These are phyloP conservation scores for Mychonastes homosphaera DNA, from an alignment of 139 green algal species.

Conservation along the genomic window DNA sequence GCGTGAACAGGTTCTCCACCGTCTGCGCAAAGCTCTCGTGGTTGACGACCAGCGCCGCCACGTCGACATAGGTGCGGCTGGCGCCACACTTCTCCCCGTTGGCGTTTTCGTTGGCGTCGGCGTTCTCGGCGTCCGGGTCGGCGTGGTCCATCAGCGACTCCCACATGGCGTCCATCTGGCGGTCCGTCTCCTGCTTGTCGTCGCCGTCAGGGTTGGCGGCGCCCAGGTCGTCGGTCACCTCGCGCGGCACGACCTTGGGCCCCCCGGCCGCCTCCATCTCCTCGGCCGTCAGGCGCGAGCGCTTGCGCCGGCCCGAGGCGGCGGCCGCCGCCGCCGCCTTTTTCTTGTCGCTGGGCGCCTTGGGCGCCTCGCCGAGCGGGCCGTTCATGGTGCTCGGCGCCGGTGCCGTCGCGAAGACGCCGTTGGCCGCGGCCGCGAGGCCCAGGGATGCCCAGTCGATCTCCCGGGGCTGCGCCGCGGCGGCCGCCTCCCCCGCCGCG, in stretches of 20 bases:
- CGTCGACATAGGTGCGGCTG: neutral
- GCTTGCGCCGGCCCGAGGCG: no score
- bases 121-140: neutral
- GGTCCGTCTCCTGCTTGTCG: slow-evolving; percentile 53
- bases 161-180: slow-evolving; percentile 69
- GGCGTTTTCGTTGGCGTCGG: neutral
- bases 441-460: neutral
- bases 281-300: slow-evolving; percentile 11
- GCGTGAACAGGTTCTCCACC: slow-evolving; percentile 76
- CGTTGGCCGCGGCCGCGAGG: neutral
- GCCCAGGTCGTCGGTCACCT: slow-evolving; percentile 31
- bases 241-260: slow-evolving; percentile 19
- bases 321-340: no score
- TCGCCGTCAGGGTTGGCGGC: no score
- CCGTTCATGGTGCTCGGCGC: no score
- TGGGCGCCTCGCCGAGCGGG: no score
- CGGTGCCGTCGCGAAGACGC: no score
- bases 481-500: no score
- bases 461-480: no score
- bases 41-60: slow-evolving; percentile 46
- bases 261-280: slow-evolving; percentile 3
- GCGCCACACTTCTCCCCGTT: neutral
- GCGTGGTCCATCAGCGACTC: slow-evolving; percentile 18
- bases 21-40: slow-evolving; percentile 64
- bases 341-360: no score